phyloP scores from a whole-genome alignment of 2,329 filamentous ascomycete genomes.

The Xylaria polymorpha region DNA sequence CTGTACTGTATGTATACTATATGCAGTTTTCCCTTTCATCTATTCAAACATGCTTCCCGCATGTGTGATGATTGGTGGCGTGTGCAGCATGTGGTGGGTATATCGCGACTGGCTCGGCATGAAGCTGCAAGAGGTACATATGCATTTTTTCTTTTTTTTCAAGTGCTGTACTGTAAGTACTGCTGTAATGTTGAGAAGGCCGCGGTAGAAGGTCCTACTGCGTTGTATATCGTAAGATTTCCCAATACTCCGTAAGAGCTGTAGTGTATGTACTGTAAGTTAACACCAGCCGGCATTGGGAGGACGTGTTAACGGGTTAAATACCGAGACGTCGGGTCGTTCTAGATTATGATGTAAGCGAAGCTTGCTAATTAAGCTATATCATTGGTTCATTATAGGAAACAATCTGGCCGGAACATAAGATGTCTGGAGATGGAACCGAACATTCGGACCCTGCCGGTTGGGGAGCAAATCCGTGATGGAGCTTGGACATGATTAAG shows the following conservation, averaged over 20 bases:
- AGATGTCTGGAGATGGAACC: constrained; percentile 11
- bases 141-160: background rate
- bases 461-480: background rate
- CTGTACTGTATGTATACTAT: too few relatives aligned
- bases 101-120: constrained; percentile 10
- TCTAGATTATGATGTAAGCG: background rate
- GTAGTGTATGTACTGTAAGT: too few relatives aligned
- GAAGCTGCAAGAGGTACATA: background rate
- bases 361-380: constrained; percentile 29
- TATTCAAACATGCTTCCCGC: constrained; percentile 10
- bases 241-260: background rate
- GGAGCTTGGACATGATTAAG: background rate
- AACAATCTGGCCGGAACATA: background rate
- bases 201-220: background rate
- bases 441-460: background rate
- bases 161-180: too few relatives aligned
- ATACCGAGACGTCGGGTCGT: constrained; percentile 24
- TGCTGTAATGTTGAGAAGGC: too few relatives aligned
- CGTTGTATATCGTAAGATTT: background rate
- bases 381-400: constrained; percentile 5
- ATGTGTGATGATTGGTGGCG: constrained; percentile 24
- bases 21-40: constrained; percentile 22
- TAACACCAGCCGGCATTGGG: background rate
- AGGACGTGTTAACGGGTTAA: constrained; percentile 24
- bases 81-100: constrained; percentile 4